Percentiles rank a stretch among this genome's conserved stretches.
phyloP scores from a whole-genome alignment of 106 monocot species.

The Dendrobium nobile region DNA sequence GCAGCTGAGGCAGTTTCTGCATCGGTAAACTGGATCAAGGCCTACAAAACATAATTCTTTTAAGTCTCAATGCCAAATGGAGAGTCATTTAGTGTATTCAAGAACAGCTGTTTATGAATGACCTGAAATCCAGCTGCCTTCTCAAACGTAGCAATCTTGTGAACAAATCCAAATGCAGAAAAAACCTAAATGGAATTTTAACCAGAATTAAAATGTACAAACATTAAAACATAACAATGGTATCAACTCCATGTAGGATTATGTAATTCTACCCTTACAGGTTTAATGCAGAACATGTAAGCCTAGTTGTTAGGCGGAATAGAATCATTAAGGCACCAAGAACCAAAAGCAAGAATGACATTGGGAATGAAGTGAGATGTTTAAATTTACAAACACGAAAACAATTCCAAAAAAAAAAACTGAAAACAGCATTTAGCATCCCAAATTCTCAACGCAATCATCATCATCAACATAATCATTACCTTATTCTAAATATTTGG shows the following conservation, averaged over 20 bases:
- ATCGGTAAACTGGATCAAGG: constrained; percentile 70
- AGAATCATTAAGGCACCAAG: no score
- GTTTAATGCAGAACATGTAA: constrained; percentile 21
- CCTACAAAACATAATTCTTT: constrained; percentile 20
- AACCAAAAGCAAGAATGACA: no score
- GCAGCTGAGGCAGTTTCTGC: constrained; percentile 55
- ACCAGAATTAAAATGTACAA: neutral
- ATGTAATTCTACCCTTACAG: constrained; percentile 5
- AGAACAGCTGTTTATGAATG: neutral
- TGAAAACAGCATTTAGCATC: no score
- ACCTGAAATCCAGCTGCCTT: constrained; percentile 87
- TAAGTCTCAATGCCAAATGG: neutral
- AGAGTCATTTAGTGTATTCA: neutral
- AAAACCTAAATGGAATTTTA: constrained; percentile 37
- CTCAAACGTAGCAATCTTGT: constrained; percentile 80
- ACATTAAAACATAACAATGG: neutral
- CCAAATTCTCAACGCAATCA: no score
- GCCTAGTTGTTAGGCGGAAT: no score
- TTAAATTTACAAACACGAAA: no score
- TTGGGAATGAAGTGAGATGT: no score
- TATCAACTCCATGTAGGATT: neutral
- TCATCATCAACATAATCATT: no score
- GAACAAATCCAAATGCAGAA: constrained; percentile 78
- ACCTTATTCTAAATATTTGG: no score
- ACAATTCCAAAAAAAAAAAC: no score